Percentiles rank a stretch among this genome's conserved stretches.
These are phyloP conservation scores for Tetragonia tetragonoides DNA, from an alignment of 148 eudicot species.

Conservation along the genomic window DNA sequence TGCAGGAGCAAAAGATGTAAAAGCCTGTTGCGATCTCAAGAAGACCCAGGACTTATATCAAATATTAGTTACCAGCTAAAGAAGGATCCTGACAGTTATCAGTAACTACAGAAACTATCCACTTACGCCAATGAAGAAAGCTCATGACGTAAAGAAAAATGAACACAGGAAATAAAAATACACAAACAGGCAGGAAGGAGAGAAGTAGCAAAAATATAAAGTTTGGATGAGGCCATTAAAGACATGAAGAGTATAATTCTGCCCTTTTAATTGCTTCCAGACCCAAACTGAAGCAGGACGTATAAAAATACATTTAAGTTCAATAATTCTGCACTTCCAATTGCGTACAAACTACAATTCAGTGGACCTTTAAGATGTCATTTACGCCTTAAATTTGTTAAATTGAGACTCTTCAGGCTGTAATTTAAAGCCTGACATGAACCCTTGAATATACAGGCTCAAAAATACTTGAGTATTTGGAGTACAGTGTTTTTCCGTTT, in stretches of 20 bases:
- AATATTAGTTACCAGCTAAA: neutral
- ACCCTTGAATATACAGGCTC: too few relatives aligned
- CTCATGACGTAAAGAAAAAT: neutral
- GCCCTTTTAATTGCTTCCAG: too few relatives aligned
- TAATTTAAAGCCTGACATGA: too few relatives aligned
- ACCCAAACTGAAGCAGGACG: too few relatives aligned
- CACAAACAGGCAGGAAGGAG: too few relatives aligned
- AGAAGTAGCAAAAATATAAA: neutral
- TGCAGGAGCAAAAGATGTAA: neutral
- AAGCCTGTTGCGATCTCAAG: neutral
- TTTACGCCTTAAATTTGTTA: neutral
- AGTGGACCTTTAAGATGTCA: neutral
- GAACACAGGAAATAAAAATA: neutral
- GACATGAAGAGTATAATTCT: too few relatives aligned
- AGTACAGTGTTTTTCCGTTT: neutral
- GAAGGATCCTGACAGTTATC: neutral
- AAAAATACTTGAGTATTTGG: neutral
- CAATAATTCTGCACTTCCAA: too few relatives aligned
- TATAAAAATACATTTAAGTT: too few relatives aligned
- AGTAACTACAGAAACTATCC: neutral
- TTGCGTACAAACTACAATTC: neutral
- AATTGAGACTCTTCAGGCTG: neutral
- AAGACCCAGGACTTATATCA: neutral
- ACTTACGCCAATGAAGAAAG: neutral
- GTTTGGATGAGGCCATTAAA: neutral